phyloP scores from a whole-genome alignment of 2,329 filamentous ascomycete species.

The Trichoderma koningii region DNA sequence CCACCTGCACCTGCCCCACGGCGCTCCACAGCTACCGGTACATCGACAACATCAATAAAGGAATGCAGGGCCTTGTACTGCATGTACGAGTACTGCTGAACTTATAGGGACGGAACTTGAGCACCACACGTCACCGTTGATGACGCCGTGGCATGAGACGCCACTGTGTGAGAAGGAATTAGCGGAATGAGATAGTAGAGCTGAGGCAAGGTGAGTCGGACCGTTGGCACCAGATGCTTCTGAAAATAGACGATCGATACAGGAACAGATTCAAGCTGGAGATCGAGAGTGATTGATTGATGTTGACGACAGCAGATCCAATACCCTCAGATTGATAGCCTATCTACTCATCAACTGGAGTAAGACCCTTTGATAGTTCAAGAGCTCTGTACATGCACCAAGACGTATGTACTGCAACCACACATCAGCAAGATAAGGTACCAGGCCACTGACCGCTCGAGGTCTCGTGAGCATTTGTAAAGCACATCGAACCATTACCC shows the following conservation, averaged over 20 bases:
- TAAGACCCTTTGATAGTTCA: too few species aligned
- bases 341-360: too few species aligned
- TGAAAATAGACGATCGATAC: too few species aligned
- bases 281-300: too few species aligned
- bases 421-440: background rate
- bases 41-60: background rate
- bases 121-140: constrained; percentile 13
- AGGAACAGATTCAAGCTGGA: too few species aligned
- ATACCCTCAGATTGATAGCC: too few species aligned
- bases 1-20: constrained; percentile 20
- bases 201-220: background rate
- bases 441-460: too few species aligned
- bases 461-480: constrained; percentile 21
- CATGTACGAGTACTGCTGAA: too few species aligned
- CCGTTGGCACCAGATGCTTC: background rate
- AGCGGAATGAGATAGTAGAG: background rate
- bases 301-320: too few species aligned
- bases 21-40: constrained; percentile 12
- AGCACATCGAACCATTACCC: constrained; percentile 17
- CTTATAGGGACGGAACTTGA: too few species aligned
- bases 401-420: background rate
- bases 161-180: background rate
- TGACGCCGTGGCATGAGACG: constrained; percentile 13
- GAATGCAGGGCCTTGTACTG: background rate
- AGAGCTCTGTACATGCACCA: too few species aligned